Conservation (phyloP, 2,329 filamentous ascomycete genomes). For the Simplicillium aogashimaense region DNA sequence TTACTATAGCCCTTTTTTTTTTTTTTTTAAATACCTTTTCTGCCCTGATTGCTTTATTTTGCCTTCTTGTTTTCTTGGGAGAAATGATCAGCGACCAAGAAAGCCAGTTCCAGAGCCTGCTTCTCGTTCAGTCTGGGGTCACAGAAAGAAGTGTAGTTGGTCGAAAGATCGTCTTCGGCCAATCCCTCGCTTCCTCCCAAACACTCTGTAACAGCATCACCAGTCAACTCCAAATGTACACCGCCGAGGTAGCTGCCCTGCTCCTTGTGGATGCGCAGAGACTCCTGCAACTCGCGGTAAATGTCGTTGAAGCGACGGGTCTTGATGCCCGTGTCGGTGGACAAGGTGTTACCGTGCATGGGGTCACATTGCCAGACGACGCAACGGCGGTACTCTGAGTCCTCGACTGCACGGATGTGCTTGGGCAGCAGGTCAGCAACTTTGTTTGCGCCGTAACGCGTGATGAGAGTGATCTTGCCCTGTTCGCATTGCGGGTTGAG, state of each 20-base stretch:
- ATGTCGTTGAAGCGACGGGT: conserved; percentile 88
- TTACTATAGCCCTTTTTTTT: too few relatives aligned
- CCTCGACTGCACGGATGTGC: conserved; percentile 84
- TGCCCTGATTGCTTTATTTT: background rate
- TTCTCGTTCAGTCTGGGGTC: conserved; percentile 95
- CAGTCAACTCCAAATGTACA: conserved; percentile 89
- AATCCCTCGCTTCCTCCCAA: conserved; percentile 81
- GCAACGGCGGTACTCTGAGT: conserved; percentile 52
- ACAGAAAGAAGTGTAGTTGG: conserved; percentile 94
- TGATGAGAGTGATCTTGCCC: conserved; percentile 94
- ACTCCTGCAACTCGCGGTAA: conserved; percentile 74
- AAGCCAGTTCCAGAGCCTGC: conserved; percentile 90
- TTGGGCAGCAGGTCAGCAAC: conserved; percentile 66
- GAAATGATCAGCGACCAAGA: conserved; percentile 80
- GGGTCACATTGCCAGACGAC: conserved; percentile 98
- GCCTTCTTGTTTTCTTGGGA: conserved; percentile 23
- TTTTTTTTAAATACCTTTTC: background rate
- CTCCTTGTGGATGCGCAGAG: conserved; percentile 74
- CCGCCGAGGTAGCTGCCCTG: conserved; percentile 82
- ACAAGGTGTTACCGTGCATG: conserved; percentile 80
- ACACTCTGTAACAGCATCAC: conserved; percentile 94
- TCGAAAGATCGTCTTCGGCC: conserved; percentile 76
- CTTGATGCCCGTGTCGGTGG: conserved; percentile 72
- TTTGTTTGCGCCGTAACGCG: conserved; percentile 76
- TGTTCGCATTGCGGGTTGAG: conserved; percentile 76